Base-by-base conservation (phyloP, 805 yeast genomes). In the Starmera quercuum region DNA sequence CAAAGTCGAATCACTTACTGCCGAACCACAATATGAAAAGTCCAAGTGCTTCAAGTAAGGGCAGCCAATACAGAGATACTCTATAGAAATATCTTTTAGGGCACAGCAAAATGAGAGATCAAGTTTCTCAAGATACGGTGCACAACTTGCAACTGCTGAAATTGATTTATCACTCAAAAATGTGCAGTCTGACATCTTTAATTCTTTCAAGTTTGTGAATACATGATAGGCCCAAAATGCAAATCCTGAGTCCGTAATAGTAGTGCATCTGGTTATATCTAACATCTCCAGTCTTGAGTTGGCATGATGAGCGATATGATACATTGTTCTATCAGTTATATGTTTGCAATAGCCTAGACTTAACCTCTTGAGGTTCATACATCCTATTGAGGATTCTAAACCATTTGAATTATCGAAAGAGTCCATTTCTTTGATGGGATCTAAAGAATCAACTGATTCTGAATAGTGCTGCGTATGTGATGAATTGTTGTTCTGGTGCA, bases 101-200 rank as follows among this genome's bases (percentile, higher is more conserved):
- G 84, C 79, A 57, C 90, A 82, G 52, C 92, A 83, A 47, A 83
- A 83, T 13, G 81, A 77, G 29, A 81, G 57, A 45, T 81, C 80
- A 27, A 83, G 55, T 13, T 60, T 59, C 42, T 69, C 72, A 39
- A 83, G 59, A 35, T 65, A 66, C 14, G 73, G 75, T 14, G 83
- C 80, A 7, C 82, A 68, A 16, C 71, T 64, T 6, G 83, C 79
- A 22, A 83, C 57, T 2, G 78, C 66, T 15, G 74, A 66, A 24
- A 82, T 72, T 2, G 86, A 66, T 47, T 66, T 66, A 49, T 82
- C 88, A 1, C 82, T 72, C 31, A 83, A 57, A 47, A 78, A 82
- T 1, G 88, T 80, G 52, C 92, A 83, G 51, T 83, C 92, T 42
- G 77, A 70, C 39, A 83, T 56, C 20, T 73, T 67, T 32, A 83